Percentiles rank a stretch among this genome's conserved stretches.
Conservation (phyloP, 768 basidiomycete genomes). For the Calocybe gangraenosa region DNA sequence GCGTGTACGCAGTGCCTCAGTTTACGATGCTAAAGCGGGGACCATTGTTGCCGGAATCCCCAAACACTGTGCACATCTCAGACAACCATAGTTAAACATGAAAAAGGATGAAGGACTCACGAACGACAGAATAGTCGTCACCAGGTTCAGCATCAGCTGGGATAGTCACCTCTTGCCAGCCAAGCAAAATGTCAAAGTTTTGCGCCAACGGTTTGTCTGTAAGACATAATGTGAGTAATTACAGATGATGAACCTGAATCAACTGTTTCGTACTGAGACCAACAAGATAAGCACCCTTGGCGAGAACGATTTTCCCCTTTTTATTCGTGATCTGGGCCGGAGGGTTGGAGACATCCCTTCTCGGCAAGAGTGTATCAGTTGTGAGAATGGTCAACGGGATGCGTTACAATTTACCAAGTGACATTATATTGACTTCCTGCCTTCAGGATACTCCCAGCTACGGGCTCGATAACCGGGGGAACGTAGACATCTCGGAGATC, state of each 20-base stretch:
- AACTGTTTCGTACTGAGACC: slow-evolving; percentile 23
- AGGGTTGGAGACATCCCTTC: slow-evolving; percentile 34
- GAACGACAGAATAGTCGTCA: slow-evolving; percentile 32
- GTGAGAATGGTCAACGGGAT: neutral
- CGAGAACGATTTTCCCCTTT: slow-evolving; percentile 37
- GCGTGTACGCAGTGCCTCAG: slow-evolving; percentile 17
- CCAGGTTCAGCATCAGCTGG: slow-evolving; percentile 27
- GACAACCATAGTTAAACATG: neutral
- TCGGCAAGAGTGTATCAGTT: neutral
- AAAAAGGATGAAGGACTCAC: slow-evolving; percentile 28
- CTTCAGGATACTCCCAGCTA: slow-evolving; percentile 29
- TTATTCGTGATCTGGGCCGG: slow-evolving; percentile 47
- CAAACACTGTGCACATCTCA: slow-evolving; percentile 21
- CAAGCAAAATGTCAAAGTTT: slow-evolving; percentile 34
- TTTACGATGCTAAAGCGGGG: slow-evolving; percentile 38
- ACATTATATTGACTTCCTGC: slow-evolving; percentile 36
- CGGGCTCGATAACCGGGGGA: slow-evolving; percentile 38
- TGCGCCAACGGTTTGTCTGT: slow-evolving; percentile 27
- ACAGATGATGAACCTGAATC: neutral
- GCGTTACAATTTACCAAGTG: slow-evolving; percentile 33
- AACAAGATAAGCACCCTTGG: slow-evolving; percentile 26
- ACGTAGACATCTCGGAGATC: slow-evolving; percentile 44
- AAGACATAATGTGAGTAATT: slow-evolving; percentile 4
- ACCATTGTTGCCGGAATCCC: slow-evolving; percentile 35
- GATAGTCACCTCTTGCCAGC: slow-evolving; percentile 27